Evolutionary conservation across 805 yeast species (phyloP).

Genomic region (Brettanomyces anomalus): DNA sequence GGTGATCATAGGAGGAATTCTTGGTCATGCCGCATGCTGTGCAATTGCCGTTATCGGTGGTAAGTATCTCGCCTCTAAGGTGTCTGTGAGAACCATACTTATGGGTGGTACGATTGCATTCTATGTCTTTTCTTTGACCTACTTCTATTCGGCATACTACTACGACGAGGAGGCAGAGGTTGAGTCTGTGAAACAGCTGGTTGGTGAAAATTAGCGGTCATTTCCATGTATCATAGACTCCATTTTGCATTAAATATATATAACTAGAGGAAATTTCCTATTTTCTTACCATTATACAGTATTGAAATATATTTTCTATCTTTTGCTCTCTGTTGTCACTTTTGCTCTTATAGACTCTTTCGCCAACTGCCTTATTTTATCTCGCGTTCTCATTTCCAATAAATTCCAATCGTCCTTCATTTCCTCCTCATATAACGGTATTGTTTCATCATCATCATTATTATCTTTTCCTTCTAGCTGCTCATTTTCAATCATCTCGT

Average conservation of each 20-base stretch:
- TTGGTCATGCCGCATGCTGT: conserved; percentile 87
- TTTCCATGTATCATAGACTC: conserved; percentile 88
- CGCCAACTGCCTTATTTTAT: conserved; percentile 20
- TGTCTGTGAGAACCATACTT: conserved; percentile 87
- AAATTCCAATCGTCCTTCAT: conserved; percentile 29
- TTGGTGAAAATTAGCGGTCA: conserved; percentile 82
- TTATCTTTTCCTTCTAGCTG: not conserved
- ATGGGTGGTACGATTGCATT: conserved; percentile 87
- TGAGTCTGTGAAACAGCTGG: conserved; percentile 79
- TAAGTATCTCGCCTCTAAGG: conserved; percentile 75
- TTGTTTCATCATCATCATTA: conserved; percentile 6
- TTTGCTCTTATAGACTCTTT: not conserved
- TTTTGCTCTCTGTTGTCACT: not conserved
- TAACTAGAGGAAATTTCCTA: conserved; percentile 38
- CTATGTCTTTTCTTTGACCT: conserved; percentile 70
- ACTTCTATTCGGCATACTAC: conserved; percentile 58
- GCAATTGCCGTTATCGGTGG: conserved; percentile 92
- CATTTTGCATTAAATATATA: conserved; percentile 32
- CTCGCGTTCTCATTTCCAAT: conserved; percentile 34
- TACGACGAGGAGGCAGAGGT: conserved; percentile 50
- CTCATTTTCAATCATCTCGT: conserved; percentile 1
- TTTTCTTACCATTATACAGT: conserved; percentile 64
- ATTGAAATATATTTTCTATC: not conserved
- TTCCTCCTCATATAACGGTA: conserved; percentile 27
- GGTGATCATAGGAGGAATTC: conserved; percentile 79